These are phyloP conservation scores for Tetracladium marchalianum DNA, from an alignment of 495 filamentous ascomycete genomes.

Conservation along the genomic window DNA sequence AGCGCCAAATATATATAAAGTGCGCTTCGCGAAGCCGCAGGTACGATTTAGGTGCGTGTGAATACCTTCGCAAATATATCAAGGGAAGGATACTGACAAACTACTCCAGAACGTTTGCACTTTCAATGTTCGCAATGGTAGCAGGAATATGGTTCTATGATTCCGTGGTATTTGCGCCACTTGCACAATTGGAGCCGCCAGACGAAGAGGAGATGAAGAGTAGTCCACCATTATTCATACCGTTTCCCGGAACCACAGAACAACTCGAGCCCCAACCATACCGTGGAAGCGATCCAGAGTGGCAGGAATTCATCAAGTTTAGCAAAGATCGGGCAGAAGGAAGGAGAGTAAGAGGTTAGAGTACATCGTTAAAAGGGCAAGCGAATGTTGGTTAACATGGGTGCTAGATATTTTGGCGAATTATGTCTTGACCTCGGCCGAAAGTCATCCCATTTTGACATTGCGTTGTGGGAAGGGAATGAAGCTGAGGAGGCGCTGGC, in stretches of 20 bases:
- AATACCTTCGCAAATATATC: neutral
- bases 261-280: constrained; percentile 11
- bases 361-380: neutral
- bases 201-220: constrained; percentile 8
- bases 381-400: constrained; percentile 1
- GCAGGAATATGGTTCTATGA: neutral
- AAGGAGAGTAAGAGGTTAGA: constrained; percentile 14
- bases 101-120: neutral
- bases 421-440: constrained; percentile 29
- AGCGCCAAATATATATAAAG: constrained; percentile 7
- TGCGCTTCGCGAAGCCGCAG: constrained; percentile 6
- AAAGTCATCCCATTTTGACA: constrained; percentile 23
- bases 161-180: constrained; percentile 4
- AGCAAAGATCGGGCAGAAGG: constrained; percentile 15
- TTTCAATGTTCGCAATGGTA: constrained; percentile 1
- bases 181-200: neutral
- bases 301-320: constrained; percentile 19
- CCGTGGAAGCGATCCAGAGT: constrained; percentile 18
- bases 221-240: constrained; percentile 12
- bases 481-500: constrained; percentile 41
- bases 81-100: neutral
- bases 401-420: constrained; percentile 40
- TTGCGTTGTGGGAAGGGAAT: constrained; percentile 38
- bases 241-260: constrained; percentile 17
- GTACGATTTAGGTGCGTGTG: constrained; percentile 3